Evolutionary conservation across 1,284 basidiomycete genomes (phyloP).

Genomic region (Ustilago tritici): DNA sequence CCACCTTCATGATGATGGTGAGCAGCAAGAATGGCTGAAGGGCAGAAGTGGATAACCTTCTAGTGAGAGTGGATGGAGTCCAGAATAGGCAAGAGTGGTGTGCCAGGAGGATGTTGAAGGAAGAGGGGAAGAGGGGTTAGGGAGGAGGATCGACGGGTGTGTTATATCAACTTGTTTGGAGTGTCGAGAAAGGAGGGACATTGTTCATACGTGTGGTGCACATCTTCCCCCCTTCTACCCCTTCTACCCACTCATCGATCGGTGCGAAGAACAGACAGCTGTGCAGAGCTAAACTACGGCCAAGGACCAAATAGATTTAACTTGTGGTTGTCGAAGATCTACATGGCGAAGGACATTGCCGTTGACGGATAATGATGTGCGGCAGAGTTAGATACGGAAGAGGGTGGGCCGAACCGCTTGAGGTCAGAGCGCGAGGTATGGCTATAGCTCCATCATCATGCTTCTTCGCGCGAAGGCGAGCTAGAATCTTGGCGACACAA

Average conservation of each 20-base stretch:
- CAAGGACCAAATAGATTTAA: neutral
- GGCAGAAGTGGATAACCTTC: neutral
- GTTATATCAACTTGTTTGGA: conserved; percentile 22
- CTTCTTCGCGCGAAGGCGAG: neutral
- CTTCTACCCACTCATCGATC: neutral
- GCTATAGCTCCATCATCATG: conserved; percentile 6
- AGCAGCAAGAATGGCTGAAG: neutral
- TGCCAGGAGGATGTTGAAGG: conserved; percentile 2
- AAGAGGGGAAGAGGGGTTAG: neutral
- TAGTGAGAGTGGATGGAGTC: neutral
- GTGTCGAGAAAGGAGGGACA: neutral
- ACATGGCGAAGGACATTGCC: neutral
- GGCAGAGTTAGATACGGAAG: neutral
- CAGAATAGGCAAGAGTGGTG: neutral
- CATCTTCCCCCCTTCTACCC: too few species aligned
- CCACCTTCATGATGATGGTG: conserved; percentile 28
- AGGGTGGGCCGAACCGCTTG: neutral
- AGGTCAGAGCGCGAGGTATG: neutral
- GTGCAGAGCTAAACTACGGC: neutral
- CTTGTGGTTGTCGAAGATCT: neutral
- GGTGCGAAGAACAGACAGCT: neutral
- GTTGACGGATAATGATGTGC: conserved; percentile 1
- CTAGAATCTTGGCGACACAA: neutral
- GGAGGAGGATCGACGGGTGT: conserved; percentile 15
- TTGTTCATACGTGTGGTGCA: conserved; percentile 9